A percentile compares a stretch with the other conserved stretches of the same genome.
phyloP scores from a whole-genome alignment of 2,329 filamentous ascomycete genomes.

The Aspergillus fischeri region DNA sequence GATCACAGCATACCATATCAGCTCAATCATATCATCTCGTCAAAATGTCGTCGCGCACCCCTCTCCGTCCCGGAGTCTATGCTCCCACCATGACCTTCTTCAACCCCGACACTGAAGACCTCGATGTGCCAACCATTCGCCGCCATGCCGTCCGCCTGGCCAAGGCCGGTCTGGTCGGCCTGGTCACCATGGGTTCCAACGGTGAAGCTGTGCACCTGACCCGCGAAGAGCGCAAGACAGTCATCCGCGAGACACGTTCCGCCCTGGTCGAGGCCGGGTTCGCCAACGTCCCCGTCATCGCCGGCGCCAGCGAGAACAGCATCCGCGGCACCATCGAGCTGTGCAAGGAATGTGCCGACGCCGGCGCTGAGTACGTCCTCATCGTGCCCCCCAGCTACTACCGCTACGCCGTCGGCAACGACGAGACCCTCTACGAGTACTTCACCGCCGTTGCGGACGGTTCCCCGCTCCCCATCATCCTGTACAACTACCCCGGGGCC shows the following conservation, averaged over 20 bases:
- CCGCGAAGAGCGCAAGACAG: conserved; percentile 68
- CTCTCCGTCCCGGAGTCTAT: conserved; percentile 78
- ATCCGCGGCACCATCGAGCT: conserved; percentile 76
- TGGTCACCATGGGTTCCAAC: conserved; percentile 87
- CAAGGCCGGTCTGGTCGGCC: conserved; percentile 70
- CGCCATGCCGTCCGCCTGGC: conserved; percentile 75
- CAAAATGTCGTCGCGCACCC: conserved; percentile 40
- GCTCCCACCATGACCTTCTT: conserved; percentile 91
- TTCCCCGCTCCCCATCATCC: conserved; percentile 70
- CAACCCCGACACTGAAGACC: conserved; percentile 74
- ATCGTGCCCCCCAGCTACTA: conserved; percentile 82
- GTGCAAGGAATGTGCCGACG: conserved; percentile 60
- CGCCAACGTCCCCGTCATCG: conserved; percentile 69
- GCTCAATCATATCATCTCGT: not conserved
- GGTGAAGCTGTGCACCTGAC: conserved; percentile 85
- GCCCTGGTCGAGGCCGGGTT: conserved; percentile 80
- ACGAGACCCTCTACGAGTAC: conserved; percentile 68
- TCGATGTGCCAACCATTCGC: conserved; percentile 75
- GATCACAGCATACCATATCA: not conserved
- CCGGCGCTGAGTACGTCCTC: conserved; percentile 75
- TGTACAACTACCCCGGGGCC: conserved; percentile 90
- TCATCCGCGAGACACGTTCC: conserved; percentile 73
- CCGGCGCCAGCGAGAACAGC: conserved; percentile 76
- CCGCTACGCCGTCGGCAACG: conserved; percentile 66
- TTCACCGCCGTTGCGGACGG: conserved; percentile 70